Base-by-base conservation (phyloP, 345 rosid species). In the Eucalyptus melliodora region DNA sequence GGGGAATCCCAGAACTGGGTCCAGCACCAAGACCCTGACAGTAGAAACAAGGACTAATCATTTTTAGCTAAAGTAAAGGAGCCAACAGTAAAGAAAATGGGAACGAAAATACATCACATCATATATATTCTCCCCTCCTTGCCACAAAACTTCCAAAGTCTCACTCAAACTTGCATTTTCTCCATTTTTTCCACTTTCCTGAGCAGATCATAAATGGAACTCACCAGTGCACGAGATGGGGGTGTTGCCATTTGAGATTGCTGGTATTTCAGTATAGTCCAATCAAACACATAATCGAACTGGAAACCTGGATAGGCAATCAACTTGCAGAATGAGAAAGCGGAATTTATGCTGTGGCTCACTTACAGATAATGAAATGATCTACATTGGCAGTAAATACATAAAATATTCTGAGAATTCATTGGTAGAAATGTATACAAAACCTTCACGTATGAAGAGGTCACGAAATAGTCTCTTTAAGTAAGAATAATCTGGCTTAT, bases 251-350 rank as follows among this genome's bases (percentile, higher is more conserved):
- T 93, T 89, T 97, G 99, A 81, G 99, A 95, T 88, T 97, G 99
- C 94, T 98, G 99, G 89, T 96, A 97, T 93, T 97, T 97, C 94
- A 97, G 89, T 91, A 97, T 97, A 56, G 99, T 98, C 99, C 99
- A 98, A 90, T 98, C 99, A 92, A 98, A 98, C 31, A 98, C 97
- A 56, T 96, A 96, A 91, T 98, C 99, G 83, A 97, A 96, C 92
- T 98, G 99, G 92, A 97, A 98, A 91, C 99, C 99, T 98, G 94
- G 56, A 59, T 42, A 77, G 44, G 12, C 26, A 13, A 77, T 77
- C 45, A 23, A 40, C 3, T 77, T 77, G 85, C 44, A 11, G 47
- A 77, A 77, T 77, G 85, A 77, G 85, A 77, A 77, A 6, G 9
- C 7, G 30, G 85, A 77, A 40, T 21, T 77, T 77, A 77, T 3